Evolutionary conservation across 73 alveolate species (phyloP), one percentile per base, ranked within the genome.

Genomic region (Stentor coeruleus): DNA sequence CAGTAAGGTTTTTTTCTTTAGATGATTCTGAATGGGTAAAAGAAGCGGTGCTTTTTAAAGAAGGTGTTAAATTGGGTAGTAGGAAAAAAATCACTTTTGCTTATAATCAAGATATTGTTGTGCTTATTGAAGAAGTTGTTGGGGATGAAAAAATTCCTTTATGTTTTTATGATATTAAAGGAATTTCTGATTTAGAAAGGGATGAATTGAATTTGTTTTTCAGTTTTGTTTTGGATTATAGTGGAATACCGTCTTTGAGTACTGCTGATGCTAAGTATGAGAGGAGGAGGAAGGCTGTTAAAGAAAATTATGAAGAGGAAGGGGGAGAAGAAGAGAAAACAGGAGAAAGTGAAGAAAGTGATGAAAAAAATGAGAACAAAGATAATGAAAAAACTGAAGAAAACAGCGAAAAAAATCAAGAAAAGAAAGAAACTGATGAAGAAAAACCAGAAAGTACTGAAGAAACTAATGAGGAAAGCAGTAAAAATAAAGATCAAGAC

Each of bases 211-310:
- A 66, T 20, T 37, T 66, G 14, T 20, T 26, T 66, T 33, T 66
- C 37, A 31, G 11, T 66, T 66, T 66, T 2, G 37, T 20, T 2
- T 66, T 66, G 2, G 79, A 66, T 66, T 26, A 26, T 66, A 26
- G 2, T 66, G 79, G 79, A 33, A 66, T 66, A 28, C 79, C 79
- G 0, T 20, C n/a, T 20, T 40, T 66, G n/a, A 15, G 33, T 2
- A 66, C 40, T 2, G 79, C 79, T 66, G 79, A 66, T 14, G 79
- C 79, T 28, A 20, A 26, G 15, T 20, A 26, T 2, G 79, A 66
- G 33, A 66, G n/a, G n/a, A n/a, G n/a, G n/a, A n/a, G n/a, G n/a
- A n/a, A n/a, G n/a, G n/a, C n/a, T n/a, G n/a, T n/a, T n/a, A n/a
- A n/a, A n/a, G n/a, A n/a, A n/a, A n/a, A n/a, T n/a, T n/a, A n/a